These are phyloP conservation scores for Dioscorea cayenensis DNA, from an alignment of 116 monocot genomes.

Conservation along the genomic window DNA sequence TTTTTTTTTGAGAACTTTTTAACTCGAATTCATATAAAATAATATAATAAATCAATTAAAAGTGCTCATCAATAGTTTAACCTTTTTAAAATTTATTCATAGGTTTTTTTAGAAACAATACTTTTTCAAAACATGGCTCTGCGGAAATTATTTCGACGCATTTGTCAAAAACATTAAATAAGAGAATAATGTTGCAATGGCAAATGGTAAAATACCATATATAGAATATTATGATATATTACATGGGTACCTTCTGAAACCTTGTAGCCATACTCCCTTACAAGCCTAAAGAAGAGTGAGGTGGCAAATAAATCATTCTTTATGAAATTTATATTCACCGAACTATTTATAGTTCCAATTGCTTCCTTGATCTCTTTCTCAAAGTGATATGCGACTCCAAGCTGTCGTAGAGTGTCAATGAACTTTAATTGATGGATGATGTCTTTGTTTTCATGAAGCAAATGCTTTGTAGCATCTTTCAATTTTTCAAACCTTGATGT, in stretches of 20 bases:
- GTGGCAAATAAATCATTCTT: constrained; percentile 12
- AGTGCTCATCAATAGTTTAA: too few species aligned
- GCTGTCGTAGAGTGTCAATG: constrained; percentile 11
- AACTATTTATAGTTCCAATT: background rate
- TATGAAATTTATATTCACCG: background rate
- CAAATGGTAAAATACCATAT: background rate
- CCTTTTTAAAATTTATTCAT: too few species aligned
- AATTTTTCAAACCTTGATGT: background rate
- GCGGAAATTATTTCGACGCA: too few species aligned
- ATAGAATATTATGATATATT: background rate
- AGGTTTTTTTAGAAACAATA: too few species aligned
- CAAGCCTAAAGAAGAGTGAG: constrained; percentile 18
- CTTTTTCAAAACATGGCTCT: too few species aligned
- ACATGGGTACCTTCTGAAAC: constrained; percentile 20
- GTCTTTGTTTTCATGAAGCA: constrained; percentile 1
- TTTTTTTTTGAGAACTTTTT: background rate
- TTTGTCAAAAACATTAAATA: too few species aligned
- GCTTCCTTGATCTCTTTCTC: constrained; percentile 16
- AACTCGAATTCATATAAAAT: background rate
- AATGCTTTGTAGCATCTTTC: constrained; percentile 10
- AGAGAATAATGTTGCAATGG: too few species aligned
- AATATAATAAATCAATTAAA: background rate
- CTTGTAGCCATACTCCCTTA: constrained; percentile 13
- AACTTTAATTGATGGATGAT: constrained; percentile 9
- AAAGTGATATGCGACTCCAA: constrained; percentile 32